Base-by-base conservation (phyloP, 2,329 filamentous ascomycete species). In the Albifimbria verrucaria region DNA sequence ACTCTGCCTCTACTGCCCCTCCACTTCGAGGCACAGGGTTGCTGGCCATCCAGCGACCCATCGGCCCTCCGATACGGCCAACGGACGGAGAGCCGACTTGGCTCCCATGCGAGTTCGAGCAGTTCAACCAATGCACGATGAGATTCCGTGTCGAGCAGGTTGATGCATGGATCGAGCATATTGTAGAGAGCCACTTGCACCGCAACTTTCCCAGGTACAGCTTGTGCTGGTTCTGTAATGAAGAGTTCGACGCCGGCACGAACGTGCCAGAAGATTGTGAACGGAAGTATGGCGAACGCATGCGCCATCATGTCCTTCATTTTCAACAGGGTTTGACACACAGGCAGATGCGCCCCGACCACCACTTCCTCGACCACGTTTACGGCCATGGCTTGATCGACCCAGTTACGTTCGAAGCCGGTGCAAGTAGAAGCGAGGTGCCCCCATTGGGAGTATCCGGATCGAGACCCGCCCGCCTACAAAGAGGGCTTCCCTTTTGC, bases 211-310 rank as follows among this genome's bases (percentile, higher is more conserved):
- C 79, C 0, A 9, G 11, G 0, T 57, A 57, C 11, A 68, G 69
- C 4, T 50, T 71, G 0, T 85, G 81, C 58, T 80, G 75, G 72
- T 83, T 80, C 54, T 85, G 81, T 58, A 68, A 76, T 51, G 45
- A 61, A 0, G 15, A 26, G 0, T 79, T 77, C 52, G 57, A 59
- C 6, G 56, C 67, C 3, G 47, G 42, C 1, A 45, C 56, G 0
- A 49, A 45, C 0, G 46, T 9, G 2, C 49, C 50, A 1, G 56
- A 53, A 0, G 58, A 62, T 17, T 55, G 49, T 10, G 44, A 48
- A n/a, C 44, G 50, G 2, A 59, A 68, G 28, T 79, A 76, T 51
- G 26, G 53, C 0, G 18, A 56, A 1, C 73, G 81, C 2, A 78
- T 84, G 77, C 25, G 62, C 3, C 82, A 85, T 57, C 78, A 83